Percentiles rank a stretch among this genome's conserved stretches.
phyloP scores from a whole-genome alignment of 2,329 filamentous ascomycete genomes.

The Monilinia vaccinii-corymbosi region DNA sequence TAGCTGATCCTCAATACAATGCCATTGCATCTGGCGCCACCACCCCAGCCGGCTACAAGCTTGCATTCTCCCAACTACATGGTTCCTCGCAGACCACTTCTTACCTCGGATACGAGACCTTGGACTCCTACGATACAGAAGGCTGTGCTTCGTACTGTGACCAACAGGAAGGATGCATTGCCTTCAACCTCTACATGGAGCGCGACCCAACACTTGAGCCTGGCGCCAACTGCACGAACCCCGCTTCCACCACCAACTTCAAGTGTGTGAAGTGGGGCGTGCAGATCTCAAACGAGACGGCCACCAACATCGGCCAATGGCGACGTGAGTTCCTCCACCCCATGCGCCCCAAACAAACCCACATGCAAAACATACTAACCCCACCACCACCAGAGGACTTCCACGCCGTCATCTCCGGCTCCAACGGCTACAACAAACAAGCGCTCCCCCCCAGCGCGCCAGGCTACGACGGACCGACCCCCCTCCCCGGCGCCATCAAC shows the following conservation, averaged over 20 bases:
- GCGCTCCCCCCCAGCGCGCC: conserved; percentile 10
- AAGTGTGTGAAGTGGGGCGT: conserved; percentile 32
- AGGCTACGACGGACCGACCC: conserved; percentile 20
- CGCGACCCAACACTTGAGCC: conserved; percentile 30
- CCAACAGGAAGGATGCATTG: conserved; percentile 22
- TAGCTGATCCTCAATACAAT: not conserved
- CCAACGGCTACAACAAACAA: conserved; percentile 34
- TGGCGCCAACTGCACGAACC: conserved; percentile 27
- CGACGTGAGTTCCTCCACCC: conserved; percentile 14
- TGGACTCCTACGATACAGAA: conserved; percentile 27
- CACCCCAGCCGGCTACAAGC: conserved; percentile 29
- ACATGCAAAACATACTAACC: too few relatives aligned
- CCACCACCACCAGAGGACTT: conserved; percentile 20
- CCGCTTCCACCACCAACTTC: conserved; percentile 28
- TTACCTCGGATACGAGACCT: conserved; percentile 25
- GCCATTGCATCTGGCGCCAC: not conserved
- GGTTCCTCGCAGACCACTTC: conserved; percentile 25
- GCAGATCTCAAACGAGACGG: conserved; percentile 23
- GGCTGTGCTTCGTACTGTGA: conserved; percentile 27
- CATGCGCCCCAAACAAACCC: too few relatives aligned
- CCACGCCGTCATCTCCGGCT: conserved; percentile 35
- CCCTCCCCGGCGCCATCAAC: conserved; percentile 29
- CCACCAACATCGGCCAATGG: conserved; percentile 30
- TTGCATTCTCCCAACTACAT: conserved; percentile 28
- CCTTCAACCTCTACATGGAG: conserved; percentile 32